Evolutionary conservation across 2,329 filamentous ascomycete genomes (phyloP), one percentile per base, ranked within the genome.

Genomic region (Fusarium concolor): DNA sequence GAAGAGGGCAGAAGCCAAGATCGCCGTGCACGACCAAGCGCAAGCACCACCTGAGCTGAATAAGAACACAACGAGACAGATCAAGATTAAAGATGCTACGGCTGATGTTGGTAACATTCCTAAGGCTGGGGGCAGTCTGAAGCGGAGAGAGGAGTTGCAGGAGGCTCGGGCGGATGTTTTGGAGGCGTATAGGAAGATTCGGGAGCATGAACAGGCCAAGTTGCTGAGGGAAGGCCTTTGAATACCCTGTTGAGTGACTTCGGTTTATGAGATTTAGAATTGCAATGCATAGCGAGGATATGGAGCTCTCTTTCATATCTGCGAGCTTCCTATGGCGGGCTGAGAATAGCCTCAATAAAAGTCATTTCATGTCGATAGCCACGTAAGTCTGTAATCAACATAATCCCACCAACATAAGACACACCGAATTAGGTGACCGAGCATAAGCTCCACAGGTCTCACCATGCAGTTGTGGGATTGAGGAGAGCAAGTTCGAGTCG

Each of bases 41-140:
- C 84, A 89, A 72, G 94, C 92, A 37, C 94, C 94, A 29, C 94
- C 94, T 0, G 86, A 87, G 66, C 85, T 96, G 55, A 86, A 87
- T 69, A 89, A 86, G 64, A 75, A 75, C 50, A 65, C 71, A 44
- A 68, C 76, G 9, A 75, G 75, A 29, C 77, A 76, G 51, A 73
- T 82, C 20, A 76, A 75, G 45, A 68, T 80, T 15, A 71, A 67
- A n/a, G 77, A 74, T 12, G 78, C 78, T 12, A 65, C 70, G 1
- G 79, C 79, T 15, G 73, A 79, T 29, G 79, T 81, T 12, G 76
- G 65, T 6, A 78, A 76, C 38, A 70, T 80, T 15, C 79, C 79
- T 39, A 81, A 80, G 60, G 67, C 79, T 17, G 78, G 79, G 10
- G 79, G 79, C 35, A 81, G 79, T 62, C 68, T 81, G 52, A 74